Evolutionary conservation across 257 asterid genomes (phyloP), one percentile per base, ranked within the genome.

Genomic region (Gentiana macrophylla): DNA sequence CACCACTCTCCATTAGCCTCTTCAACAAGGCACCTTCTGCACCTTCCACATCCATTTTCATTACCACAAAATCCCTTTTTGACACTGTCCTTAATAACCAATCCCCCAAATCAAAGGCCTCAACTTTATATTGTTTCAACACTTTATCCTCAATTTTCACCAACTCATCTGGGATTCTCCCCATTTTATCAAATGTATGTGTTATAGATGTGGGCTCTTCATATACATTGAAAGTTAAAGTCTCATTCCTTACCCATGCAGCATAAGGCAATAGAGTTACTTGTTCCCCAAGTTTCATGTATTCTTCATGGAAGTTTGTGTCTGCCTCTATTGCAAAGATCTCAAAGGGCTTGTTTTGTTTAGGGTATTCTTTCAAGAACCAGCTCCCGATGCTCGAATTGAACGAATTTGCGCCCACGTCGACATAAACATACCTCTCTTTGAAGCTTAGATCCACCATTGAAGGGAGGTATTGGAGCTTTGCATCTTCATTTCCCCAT

Each of bases 1-100:
- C 84, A 10, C 79, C 82, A 12, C 71, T 64, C 13, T 65, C 68
- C 4, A 63, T 50, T 65, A 80, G 36, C 6, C 71, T 72, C 11
- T 38, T 52, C 0, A 77, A 24, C 52, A 80, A 13, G 12, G 44
- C 41, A 15, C 77, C 65, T 62, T 80, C 84, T 1, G 82, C 68
- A 41, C 87, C 84, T 47, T 80, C 84, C 3, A 77, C 69, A 48
- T 80, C 88, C 78, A 80, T 80, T 59, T 80, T 80, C 79, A 81
- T 63, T 54, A 78, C 84, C 64, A 81, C 80, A 44, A 62, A 80
- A 56, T 75, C 88, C 8, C 44, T 63, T 54, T 62, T 59, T 32
- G 58, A 15, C 1, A 74, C 74, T 3, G 59, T 68, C 12, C 55
- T 56, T 59, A 41, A 32, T 52, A 80, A 61, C 84, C 87, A 80